Evolutionary conservation across 805 yeast species (phyloP).

Genomic region (Lachancea kluyveri): DNA sequence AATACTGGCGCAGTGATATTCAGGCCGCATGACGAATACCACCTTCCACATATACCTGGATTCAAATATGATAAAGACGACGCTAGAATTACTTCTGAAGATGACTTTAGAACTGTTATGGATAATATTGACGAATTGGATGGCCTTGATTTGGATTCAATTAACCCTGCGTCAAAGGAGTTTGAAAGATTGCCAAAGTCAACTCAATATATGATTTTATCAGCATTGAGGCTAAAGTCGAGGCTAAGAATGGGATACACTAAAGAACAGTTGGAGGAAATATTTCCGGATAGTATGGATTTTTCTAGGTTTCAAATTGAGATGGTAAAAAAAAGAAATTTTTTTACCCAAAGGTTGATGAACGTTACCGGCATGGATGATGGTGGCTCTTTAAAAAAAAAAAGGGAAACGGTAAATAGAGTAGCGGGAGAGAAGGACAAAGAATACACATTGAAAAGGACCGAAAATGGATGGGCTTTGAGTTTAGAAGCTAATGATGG

Average conservation of each 20-base stretch:
- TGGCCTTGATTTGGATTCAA: slow-evolving; percentile 59
- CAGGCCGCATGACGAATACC: slow-evolving; percentile 69
- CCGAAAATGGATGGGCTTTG: slow-evolving; percentile 80
- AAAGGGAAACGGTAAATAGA: slow-evolving; percentile 36
- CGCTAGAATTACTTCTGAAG: slow-evolving; percentile 65
- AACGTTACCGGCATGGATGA: slow-evolving; percentile 74
- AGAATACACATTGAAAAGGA: slow-evolving; percentile 67
- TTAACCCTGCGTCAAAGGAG: slow-evolving; percentile 80
- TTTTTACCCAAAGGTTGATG: slow-evolving; percentile 81
- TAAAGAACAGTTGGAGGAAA: slow-evolving; percentile 74
- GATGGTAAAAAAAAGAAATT: slow-evolving; percentile 88
- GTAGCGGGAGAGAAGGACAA: slow-evolving; percentile 80
- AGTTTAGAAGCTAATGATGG: slow-evolving; percentile 47
- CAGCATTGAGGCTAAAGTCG: slow-evolving; percentile 76
- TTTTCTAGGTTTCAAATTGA: slow-evolving; percentile 90
- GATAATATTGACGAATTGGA: slow-evolving; percentile 55
- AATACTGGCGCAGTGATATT: slow-evolving; percentile 32
- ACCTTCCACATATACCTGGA: slow-evolving; percentile 64
- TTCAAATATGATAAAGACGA: slow-evolving; percentile 53
- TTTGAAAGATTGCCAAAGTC: slow-evolving; percentile 73
- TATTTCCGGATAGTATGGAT: slow-evolving; percentile 82
- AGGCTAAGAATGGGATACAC: slow-evolving; percentile 93
- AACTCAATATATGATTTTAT: slow-evolving; percentile 82
- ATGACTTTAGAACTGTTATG: slow-evolving; percentile 59
- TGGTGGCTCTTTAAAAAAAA: slow-evolving; percentile 32